A percentile compares a stretch with the other conserved stretches of the same genome.
phyloP scores from a whole-genome alignment of 805 yeast species.

The Candida lessepsii region DNA sequence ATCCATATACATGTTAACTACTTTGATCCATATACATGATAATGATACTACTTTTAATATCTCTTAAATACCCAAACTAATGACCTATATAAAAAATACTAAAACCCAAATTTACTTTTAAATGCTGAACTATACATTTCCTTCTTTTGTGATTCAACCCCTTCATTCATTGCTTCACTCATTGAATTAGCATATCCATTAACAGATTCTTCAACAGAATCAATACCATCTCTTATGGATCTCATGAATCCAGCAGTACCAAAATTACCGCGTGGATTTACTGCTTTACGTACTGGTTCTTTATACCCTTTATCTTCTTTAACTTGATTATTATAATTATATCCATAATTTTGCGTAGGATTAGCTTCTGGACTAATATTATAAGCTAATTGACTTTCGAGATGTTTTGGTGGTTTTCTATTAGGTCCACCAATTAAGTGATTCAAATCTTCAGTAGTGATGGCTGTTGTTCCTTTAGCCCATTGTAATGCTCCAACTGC shows the following conservation, averaged over 20 bases:
- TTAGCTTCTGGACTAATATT: conserved; percentile 47
- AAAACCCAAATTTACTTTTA: conserved; percentile 54
- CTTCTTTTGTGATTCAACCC: conserved; percentile 49
- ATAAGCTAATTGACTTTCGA: conserved; percentile 56
- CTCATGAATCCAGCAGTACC: conserved; percentile 43
- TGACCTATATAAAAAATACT: too few relatives aligned
- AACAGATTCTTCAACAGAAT: conserved; percentile 51
- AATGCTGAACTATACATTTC: conserved; percentile 51
- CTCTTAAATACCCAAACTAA: too few relatives aligned
- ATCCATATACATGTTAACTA: too few relatives aligned
- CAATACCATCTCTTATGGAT: conserved; percentile 51
- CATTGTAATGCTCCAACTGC: conserved; percentile 75
- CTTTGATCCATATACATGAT: too few relatives aligned
- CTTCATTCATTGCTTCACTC: conserved; percentile 52
- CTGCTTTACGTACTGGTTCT: conserved; percentile 42
- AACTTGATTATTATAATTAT: conserved; percentile 11
- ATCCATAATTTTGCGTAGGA: conserved; percentile 33
- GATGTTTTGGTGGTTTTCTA: conserved; percentile 57
- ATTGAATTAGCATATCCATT: conserved; percentile 57
- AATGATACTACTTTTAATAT: too few relatives aligned
- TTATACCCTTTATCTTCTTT: conserved; percentile 35
- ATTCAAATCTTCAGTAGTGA: conserved; percentile 64
- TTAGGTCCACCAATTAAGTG: conserved; percentile 69
- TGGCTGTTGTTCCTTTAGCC: conserved; percentile 72
- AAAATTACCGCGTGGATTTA: conserved; percentile 39